These are phyloP conservation scores for Coleophoma cylindrospora DNA, from an alignment of 2,329 filamentous ascomycete species.

Conservation along the genomic window DNA sequence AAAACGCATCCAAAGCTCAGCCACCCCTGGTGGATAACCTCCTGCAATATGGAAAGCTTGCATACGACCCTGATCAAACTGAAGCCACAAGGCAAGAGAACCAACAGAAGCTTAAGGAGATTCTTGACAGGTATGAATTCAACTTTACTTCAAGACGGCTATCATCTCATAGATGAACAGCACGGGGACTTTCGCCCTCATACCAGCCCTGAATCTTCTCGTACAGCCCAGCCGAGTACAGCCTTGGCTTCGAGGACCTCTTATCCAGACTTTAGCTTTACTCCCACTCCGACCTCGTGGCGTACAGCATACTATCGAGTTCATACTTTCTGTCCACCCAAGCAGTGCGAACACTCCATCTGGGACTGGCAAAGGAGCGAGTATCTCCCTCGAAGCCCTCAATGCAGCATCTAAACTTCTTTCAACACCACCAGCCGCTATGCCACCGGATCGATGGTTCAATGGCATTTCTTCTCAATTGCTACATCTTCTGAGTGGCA, in stretches of 20 bases:
- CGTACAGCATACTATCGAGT: conserved; percentile 64
- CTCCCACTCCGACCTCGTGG: conserved; percentile 59
- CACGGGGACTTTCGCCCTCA: conserved; percentile 45
- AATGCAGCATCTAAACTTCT: conserved; percentile 58
- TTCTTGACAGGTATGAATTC: conserved; percentile 16
- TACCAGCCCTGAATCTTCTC: conserved; percentile 57
- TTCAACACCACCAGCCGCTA: conserved; percentile 50
- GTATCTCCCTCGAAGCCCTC: conserved; percentile 64
- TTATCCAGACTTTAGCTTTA: conserved; percentile 53
- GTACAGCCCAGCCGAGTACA: conserved; percentile 57
- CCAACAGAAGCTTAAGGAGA: neutral
- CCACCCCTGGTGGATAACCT: conserved; percentile 22
- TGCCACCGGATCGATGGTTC: conserved; percentile 56
- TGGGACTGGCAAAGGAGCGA: conserved; percentile 43
- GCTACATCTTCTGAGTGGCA: conserved; percentile 54
- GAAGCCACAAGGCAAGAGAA: conserved; percentile 1
- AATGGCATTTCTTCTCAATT: conserved; percentile 55
- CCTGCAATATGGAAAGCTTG: conserved; percentile 19
- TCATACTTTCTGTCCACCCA: conserved; percentile 65
- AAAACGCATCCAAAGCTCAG: conserved; percentile 4
- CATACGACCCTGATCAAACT: conserved; percentile 21
- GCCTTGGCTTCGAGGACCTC: conserved; percentile 50
- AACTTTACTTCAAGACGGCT: neutral
- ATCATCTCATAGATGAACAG: conserved; percentile 17
- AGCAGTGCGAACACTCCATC: conserved; percentile 16